Conservation (phyloP, 306 rosid species). For the Vachellia collinsii region DNA sequence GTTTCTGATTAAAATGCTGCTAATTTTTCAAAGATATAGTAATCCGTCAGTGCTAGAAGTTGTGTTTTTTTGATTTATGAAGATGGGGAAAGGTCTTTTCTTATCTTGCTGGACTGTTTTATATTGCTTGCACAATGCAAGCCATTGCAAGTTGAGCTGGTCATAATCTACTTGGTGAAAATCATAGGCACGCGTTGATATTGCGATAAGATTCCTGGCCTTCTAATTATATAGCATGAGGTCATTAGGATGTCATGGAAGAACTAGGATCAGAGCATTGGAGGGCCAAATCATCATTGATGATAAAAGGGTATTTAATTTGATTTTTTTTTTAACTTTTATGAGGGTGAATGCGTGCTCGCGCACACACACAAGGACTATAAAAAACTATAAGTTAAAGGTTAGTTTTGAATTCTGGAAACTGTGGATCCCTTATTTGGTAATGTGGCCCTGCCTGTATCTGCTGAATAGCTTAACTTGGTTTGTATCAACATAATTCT, state of each 20-base stretch:
- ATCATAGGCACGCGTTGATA: constrained; percentile 10
- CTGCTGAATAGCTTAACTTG: constrained; percentile 6
- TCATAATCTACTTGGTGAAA: not conserved
- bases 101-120: constrained; percentile 15
- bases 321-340: not conserved
- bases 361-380: not conserved
- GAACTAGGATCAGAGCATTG: constrained; percentile 13
- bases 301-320: not conserved
- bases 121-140: constrained; percentile 12
- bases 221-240: constrained; percentile 13
- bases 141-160: not conserved
- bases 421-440: not conserved
- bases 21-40: constrained; percentile 11
- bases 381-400: not conserved
- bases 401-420: constrained; percentile 4
- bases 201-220: constrained; percentile 13
- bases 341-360: constrained; percentile 1
- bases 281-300: constrained; percentile 4
- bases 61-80: constrained; percentile 19
- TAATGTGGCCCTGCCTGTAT: not conserved
- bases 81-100: not conserved
- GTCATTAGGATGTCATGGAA: not conserved
- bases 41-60: constrained; percentile 13
- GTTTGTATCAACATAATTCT: constrained; percentile 10
- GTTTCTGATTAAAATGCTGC: constrained; percentile 4